Base-by-base conservation (phyloP, 148 eudicot genomes). In the Rhododendron simsii region DNA sequence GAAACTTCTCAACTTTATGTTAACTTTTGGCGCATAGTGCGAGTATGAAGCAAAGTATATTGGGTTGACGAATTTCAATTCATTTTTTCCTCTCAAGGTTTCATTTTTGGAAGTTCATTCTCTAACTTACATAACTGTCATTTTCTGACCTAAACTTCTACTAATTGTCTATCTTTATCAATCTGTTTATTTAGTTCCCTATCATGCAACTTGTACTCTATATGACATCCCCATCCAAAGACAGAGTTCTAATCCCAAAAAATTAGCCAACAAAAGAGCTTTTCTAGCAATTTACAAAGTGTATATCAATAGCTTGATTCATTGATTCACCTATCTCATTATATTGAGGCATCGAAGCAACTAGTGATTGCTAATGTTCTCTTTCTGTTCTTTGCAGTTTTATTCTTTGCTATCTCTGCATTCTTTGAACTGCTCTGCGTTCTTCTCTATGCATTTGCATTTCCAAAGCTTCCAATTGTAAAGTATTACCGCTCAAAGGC, bases 401-500 rank as follows among this genome's bases (percentile, higher is more conserved):
- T 91, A 37, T 93, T 91, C 87, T 87, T 90, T n/a, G 78, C 80
- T 23, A 84, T 93, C 57, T 87, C 92, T 28, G 76, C 92, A 83
- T 39, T 87, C 33, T 85, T 90, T 20, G 90, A 88, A 83, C 63
- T 91, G 28, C 85, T 88, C 2, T 90, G 92, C 12, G 63, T 90
- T 55, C 2, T 87, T 81, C 87, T 91, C 28, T 93, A 93, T 18
- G 93, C 93, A 8, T 86, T 53, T 39, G 63, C 89, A 23, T 93
- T 91, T 81, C 91, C 92, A 23, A 93, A 90, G 82, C 89, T 93
- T 11, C 91, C 92, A 15, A 85, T 93, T 65, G 91, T 93, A 41
- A 93, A 88, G 87, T 87, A 88, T 55, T 91, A 88, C 80, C 92
- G 92, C 33, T 71, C 91, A 41, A 93, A 89, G 89, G 95, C 95